A percentile compares a stretch with the other conserved stretches of the same genome.
Evolutionary conservation across 2,329 filamentous ascomycete genomes (phyloP).

Genomic region (Chrysoporthe cubensis): DNA sequence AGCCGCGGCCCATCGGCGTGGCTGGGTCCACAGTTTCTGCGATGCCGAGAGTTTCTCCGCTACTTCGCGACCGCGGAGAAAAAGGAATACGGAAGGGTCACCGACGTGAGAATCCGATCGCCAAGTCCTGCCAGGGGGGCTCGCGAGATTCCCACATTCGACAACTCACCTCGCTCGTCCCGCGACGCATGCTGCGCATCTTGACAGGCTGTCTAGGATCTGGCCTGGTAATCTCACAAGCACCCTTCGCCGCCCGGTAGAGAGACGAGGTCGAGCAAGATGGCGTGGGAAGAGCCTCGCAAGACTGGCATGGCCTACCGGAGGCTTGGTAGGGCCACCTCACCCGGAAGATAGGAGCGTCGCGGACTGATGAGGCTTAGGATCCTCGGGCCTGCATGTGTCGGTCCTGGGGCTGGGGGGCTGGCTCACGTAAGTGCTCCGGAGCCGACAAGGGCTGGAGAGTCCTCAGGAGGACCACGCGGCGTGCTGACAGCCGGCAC

Average conservation of each 20-base stretch:
- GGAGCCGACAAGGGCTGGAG: background rate
- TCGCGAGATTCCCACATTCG: background rate
- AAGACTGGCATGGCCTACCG: slow-evolving; percentile 50
- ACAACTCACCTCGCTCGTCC: background rate
- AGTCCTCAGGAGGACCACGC: background rate
- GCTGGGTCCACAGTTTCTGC: slow-evolving; percentile 17
- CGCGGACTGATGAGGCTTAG: slow-evolving; percentile 15
- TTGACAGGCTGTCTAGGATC: background rate
- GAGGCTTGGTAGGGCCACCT: slow-evolving; percentile 33
- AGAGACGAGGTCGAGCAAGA: slow-evolving; percentile 31
- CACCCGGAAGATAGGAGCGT: background rate
- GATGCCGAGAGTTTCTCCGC: slow-evolving; percentile 28
- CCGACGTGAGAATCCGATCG: background rate
- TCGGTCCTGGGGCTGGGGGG: slow-evolving; percentile 73
- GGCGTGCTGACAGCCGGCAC: slow-evolving; percentile 22
- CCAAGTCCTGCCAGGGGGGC: background rate
- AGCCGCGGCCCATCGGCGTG: background rate
- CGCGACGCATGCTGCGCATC: background rate
- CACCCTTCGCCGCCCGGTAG: background rate
- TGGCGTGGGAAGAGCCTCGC: slow-evolving; percentile 49
- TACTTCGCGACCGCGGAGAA: background rate
- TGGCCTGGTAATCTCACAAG: background rate
- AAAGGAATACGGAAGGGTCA: background rate
- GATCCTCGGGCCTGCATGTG: slow-evolving; percentile 69
- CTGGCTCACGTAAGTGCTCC: slow-evolving; percentile 68